Evolutionary conservation across 164 flowering plant species (phyloP), one percentile per base, ranked within the genome.

Genomic region (Vitis labrusca): DNA sequence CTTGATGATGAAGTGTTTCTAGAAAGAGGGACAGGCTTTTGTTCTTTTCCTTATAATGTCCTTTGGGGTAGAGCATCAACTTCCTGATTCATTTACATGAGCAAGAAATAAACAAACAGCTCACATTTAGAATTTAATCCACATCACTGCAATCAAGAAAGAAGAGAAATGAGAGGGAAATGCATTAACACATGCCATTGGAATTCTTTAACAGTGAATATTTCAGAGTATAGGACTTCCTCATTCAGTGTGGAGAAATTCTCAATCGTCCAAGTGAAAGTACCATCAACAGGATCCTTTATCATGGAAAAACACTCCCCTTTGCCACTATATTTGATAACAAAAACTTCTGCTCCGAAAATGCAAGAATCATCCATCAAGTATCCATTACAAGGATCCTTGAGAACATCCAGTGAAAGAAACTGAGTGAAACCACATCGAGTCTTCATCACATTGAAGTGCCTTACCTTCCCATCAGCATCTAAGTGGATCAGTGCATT

Each of bases 271-370:
- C 63, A 73, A 68, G 68, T 63, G 27, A n/a, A 30, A 4, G 56
- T 53, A 37, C 17, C 17, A 11, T n/a, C 9, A 9, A 3, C 2
- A 11, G 70, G 70, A 2, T 47, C 9, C 12, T 61, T 54, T 2
- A 63, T 3, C 50, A 68, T 48, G 14, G 61, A 55, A 37, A 69
- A 19, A 13, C 16, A 29, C 23, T 68, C 77, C 49, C n/a, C 2
- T 29, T 59, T 69, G 1, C 53, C 48, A 11, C 8, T 12, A 52
- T 10, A 32, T 8, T 32, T 59, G 0, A 67, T 49, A 7, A 68
- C 59, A 64, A 64, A 69, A 17, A 74, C 68, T 50, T 74, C 77
- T 8, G 69, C 72, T 9, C 77, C 77, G 59, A 74, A 68, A 23
- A 51, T 44, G 15, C 77, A 74, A 11, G 27, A n/a, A 11, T 74